Evolutionary conservation across 2,329 filamentous ascomycete genomes (phyloP).

Genomic region (Gyromitra esculenta): DNA sequence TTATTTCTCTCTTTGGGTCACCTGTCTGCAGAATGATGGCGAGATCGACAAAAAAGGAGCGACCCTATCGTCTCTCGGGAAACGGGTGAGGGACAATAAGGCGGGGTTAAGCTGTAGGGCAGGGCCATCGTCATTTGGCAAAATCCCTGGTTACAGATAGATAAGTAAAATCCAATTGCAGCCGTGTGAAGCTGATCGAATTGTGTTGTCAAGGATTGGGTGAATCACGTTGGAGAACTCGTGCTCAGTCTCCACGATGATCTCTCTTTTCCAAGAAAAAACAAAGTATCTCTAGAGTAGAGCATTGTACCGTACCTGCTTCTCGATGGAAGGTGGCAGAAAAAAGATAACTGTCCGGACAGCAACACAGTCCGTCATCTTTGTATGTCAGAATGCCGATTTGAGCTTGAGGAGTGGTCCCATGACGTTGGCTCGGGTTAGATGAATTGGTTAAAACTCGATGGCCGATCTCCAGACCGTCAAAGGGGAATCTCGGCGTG

Average conservation of each 20-base stretch:
- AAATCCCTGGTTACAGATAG: conserved; percentile 22
- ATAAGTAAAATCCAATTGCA: conserved; percentile 16
- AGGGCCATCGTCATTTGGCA: conserved; percentile 26
- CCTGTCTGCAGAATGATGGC: conserved; percentile 37
- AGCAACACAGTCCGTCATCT: conserved; percentile 36
- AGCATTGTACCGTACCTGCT: conserved; percentile 38
- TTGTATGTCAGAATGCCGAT: conserved; percentile 26
- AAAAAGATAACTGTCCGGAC: conserved; percentile 25
- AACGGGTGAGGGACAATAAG: conserved; percentile 37
- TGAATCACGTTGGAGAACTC: conserved; percentile 7
- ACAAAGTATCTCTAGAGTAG: neutral
- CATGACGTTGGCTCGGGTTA: conserved; percentile 30
- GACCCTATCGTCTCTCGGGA: conserved; percentile 34
- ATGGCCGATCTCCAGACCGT: conserved; percentile 21
- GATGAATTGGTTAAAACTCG: conserved; percentile 14
- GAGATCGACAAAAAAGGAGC: conserved; percentile 34
- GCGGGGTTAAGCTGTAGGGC: conserved; percentile 30
- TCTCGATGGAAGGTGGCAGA: conserved; percentile 12
- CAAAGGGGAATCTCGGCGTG: conserved; percentile 28
- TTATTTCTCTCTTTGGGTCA: conserved; percentile 15
- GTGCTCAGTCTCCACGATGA: conserved; percentile 19
- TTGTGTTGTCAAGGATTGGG: conserved; percentile 18
- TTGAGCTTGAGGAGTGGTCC: conserved; percentile 15
- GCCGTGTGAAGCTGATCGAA: conserved; percentile 17
- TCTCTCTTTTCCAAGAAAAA: neutral